Conservation (phyloP, 2,329 filamentous ascomycete species). For the Arthrinium phaeospermum region DNA sequence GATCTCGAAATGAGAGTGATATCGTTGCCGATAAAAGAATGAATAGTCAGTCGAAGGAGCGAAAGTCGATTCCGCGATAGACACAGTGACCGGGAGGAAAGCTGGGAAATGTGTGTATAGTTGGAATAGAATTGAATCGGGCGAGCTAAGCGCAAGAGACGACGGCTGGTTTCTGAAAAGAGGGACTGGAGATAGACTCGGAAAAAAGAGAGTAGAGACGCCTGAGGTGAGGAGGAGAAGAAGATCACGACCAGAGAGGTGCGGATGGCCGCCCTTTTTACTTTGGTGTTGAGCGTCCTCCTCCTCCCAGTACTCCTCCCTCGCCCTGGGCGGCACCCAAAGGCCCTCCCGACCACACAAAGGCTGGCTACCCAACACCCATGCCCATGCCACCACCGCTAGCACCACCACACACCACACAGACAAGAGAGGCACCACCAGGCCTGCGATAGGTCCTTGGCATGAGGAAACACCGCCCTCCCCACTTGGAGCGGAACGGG, state of each 20-base stretch:
- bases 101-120: conserved; percentile 22
- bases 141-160: conserved; percentile 35
- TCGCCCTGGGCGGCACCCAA: conserved; percentile 23
- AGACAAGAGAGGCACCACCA: background rate
- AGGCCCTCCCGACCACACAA: background rate
- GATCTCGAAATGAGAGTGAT: conserved; percentile 35
- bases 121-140: conserved; percentile 33
- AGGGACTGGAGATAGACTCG: conserved; percentile 41
- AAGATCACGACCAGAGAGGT: conserved; percentile 15
- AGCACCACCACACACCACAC: conserved; percentile 10
- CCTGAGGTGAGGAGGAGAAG: conserved; percentile 28
- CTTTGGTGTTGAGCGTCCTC: conserved; percentile 21
- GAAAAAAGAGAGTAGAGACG: conserved; percentile 34
- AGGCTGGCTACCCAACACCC: background rate
- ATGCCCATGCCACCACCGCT: conserved; percentile 4
- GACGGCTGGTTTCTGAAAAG: conserved; percentile 34
- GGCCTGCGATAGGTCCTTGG: conserved; percentile 7
- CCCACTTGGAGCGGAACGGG: conserved; percentile 14
- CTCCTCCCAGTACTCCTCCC: background rate
- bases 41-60: conserved; percentile 37
- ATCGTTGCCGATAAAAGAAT: conserved; percentile 40
- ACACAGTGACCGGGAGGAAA: conserved; percentile 26
- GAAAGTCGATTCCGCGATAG: conserved; percentile 43
- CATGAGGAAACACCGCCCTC: conserved; percentile 10
- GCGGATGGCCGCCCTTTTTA: conserved; percentile 33